These are phyloP conservation scores for Tetrahymena borealis DNA, from an alignment of 73 alveolate genomes.

Conservation along the genomic window DNA sequence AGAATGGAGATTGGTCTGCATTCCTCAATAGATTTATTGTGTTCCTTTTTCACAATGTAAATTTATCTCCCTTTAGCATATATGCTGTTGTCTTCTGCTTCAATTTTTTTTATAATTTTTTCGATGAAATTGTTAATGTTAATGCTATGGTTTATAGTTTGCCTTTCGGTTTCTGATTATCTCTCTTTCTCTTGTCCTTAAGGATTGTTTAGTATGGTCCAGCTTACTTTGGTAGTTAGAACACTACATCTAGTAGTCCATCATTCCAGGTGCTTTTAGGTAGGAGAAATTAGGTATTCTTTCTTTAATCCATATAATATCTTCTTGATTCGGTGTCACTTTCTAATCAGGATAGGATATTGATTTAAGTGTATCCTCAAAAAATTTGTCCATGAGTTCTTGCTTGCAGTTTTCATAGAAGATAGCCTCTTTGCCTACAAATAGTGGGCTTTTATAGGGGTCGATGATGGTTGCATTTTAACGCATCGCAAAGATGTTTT, in stretches of 20 bases:
- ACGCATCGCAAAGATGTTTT: neutral
- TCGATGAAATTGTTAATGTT: neutral
- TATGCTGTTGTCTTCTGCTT: too few relatives aligned
- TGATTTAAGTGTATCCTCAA: too few relatives aligned
- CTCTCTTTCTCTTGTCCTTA: neutral
- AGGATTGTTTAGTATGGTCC: neutral
- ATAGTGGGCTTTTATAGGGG: neutral
- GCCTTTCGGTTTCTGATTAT: neutral
- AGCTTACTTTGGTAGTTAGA: neutral
- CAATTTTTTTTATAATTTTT: too few relatives aligned
- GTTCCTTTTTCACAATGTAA: neutral
- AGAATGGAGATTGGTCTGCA: neutral
- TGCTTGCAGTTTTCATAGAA: neutral
- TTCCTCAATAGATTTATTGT: neutral
- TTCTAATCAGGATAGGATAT: too few relatives aligned
- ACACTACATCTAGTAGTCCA: neutral
- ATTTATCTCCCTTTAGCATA: neutral
- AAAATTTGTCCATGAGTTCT: neutral
- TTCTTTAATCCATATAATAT: neutral
- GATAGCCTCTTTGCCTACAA: neutral
- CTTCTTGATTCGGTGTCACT: too few relatives aligned
- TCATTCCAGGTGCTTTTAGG: neutral
- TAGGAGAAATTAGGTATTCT: neutral
- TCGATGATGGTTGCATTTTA: neutral
- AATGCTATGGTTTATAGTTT: neutral